Percentiles rank a stretch among this genome's conserved stretches.
These are phyloP conservation scores for Fomes fomentarius DNA, from an alignment of 1,284 basidiomycete species.

Conservation along the genomic window DNA sequence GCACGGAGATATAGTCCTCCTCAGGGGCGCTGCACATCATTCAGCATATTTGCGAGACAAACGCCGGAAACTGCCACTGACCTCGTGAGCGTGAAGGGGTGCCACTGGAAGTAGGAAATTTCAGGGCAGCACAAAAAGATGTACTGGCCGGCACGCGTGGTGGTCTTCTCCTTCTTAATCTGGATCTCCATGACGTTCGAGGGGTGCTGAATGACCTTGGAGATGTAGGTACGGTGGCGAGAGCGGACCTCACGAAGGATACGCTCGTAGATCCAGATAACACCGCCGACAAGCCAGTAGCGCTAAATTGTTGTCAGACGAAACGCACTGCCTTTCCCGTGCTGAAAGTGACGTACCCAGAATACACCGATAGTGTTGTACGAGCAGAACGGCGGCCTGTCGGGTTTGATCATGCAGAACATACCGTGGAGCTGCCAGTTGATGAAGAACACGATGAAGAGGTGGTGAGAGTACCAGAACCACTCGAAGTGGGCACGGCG, in stretches of 20 bases:
- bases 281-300: conserved; percentile 87
- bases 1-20: conserved; percentile 89
- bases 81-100: conserved; percentile 90
- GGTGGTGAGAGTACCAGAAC: conserved; percentile 90
- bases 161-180: conserved; percentile 91
- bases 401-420: conserved; percentile 95
- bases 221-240: conserved; percentile 86
- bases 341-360: conserved; percentile 63
- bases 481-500: conserved; percentile 76
- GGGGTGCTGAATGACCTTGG: conserved; percentile 92
- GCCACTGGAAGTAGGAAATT: conserved; percentile 92
- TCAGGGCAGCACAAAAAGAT: conserved; percentile 88
- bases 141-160: conserved; percentile 81
- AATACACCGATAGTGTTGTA: conserved; percentile 87
- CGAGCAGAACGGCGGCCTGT: conserved; percentile 83
- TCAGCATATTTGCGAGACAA: background rate
- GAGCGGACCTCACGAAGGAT: conserved; percentile 87
- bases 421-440: conserved; percentile 92
- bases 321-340: background rate
- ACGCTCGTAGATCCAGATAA: conserved; percentile 85
- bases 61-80: conserved; percentile 25
- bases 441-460: conserved; percentile 90
- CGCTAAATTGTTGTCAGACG: conserved; percentile 50
- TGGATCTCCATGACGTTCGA: conserved; percentile 90
- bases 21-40: conserved; percentile 70